Conservation (phyloP, 1,139 yeast species). For the Suhomyces wounanorum region DNA sequence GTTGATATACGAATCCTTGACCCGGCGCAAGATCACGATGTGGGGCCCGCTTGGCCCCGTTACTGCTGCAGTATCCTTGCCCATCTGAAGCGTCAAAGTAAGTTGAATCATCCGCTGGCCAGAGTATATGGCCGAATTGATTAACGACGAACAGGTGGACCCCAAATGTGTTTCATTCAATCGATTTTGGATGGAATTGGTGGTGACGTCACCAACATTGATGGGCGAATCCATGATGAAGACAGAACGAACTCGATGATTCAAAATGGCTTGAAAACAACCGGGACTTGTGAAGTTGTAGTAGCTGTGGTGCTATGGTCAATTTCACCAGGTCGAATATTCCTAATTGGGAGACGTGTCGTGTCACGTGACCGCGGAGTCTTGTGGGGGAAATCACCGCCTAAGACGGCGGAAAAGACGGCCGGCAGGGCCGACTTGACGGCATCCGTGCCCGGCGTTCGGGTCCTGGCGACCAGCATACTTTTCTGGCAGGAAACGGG, state of each 20-base stretch:
- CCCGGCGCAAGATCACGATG: constrained; percentile 39
- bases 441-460: too few species aligned
- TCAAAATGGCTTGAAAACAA: neutral
- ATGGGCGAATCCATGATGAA: constrained; percentile 47
- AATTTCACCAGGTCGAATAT: constrained; percentile 6
- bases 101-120: constrained; percentile 46
- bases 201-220: constrained; percentile 46
- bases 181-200: constrained; percentile 42
- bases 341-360: constrained; percentile 14
- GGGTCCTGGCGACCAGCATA: too few species aligned
- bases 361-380: constrained; percentile 1
- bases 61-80: constrained; percentile 6
- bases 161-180: constrained; percentile 40
- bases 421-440: too few species aligned
- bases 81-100: constrained; percentile 21
- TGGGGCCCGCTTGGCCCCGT: constrained; percentile 6
- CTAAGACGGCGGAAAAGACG: neutral
- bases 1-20: constrained; percentile 48
- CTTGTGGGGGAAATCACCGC: too few species aligned
- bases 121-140: constrained; percentile 38
- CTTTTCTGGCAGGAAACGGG: too few species aligned
- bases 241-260: neutral
- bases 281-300: neutral
- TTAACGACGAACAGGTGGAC: constrained; percentile 22
- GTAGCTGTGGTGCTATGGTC: constrained; percentile 1